These are phyloP conservation scores for Ustilago lituana DNA, from an alignment of 1,284 basidiomycete genomes.

Conservation along the genomic window DNA sequence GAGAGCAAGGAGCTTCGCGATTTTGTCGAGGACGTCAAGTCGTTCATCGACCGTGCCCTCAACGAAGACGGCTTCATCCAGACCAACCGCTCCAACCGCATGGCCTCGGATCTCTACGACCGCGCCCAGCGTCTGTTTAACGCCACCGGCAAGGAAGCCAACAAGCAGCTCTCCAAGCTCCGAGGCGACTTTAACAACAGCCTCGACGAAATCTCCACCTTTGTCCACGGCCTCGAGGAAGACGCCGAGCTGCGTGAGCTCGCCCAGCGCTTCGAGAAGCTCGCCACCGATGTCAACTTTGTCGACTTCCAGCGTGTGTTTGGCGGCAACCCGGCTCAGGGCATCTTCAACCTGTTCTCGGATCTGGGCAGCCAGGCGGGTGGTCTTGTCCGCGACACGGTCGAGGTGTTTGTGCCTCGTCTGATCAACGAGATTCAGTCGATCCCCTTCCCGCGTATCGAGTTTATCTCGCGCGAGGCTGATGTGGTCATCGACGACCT, in stretches of 20 bases:
- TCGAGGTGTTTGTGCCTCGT: constrained; percentile 69
- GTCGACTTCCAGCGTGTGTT: constrained; percentile 37
- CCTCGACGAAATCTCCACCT: constrained; percentile 39
- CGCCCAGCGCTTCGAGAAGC: constrained; percentile 67
- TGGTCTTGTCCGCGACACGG: constrained; percentile 69
- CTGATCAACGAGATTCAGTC: constrained; percentile 69
- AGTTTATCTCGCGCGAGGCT: constrained; percentile 69
- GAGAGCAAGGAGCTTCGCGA: constrained; percentile 66
- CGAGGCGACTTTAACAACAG: constrained; percentile 33
- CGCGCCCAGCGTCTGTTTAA: constrained; percentile 46
- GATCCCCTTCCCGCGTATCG: constrained; percentile 70
- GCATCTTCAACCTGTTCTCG: constrained; percentile 31
- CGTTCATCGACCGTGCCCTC: constrained; percentile 44
- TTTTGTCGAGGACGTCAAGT: constrained; percentile 61
- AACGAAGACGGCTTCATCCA: constrained; percentile 51
- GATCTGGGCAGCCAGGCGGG: constrained; percentile 46
- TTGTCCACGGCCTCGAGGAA: constrained; percentile 48
- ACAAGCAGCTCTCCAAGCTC: constrained; percentile 50
- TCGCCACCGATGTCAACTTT: constrained; percentile 66
- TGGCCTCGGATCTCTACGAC: constrained; percentile 48
- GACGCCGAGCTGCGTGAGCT: constrained; percentile 60
- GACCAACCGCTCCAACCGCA: constrained; percentile 43
- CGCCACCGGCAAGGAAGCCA: constrained; percentile 45
- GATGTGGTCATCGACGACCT: constrained; percentile 69
- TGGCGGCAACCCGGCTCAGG: constrained; percentile 15